Base-by-base conservation (phyloP, 176 grass and related monocot genomes). In the Zea luxurians region DNA sequence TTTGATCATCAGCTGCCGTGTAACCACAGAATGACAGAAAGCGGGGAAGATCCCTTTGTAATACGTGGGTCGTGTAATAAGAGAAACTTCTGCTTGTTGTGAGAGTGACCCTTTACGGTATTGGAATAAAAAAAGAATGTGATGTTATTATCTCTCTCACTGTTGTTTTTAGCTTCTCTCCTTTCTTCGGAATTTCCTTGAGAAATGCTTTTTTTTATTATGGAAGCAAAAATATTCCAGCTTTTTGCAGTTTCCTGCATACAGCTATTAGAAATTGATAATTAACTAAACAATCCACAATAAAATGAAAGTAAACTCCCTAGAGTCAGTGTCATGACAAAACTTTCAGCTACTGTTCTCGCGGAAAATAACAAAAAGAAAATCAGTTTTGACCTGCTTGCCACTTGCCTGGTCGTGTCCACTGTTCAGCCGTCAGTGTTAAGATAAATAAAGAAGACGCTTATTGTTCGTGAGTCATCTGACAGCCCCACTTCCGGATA, bases 61-160 rank as follows among this genome's bases (percentile, higher is more conserved):
- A 48, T 48, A 74, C 16, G 10, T n/a, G 11, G 17, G 66, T 61
- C 5, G 13, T 64, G 71, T 48, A 82, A 82, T 70, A 82, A 86
- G 10, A 62, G 7, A 53, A 54, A 10, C 50, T 17, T 70, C 2
- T 46, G 8, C 45, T 68, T 50, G n/a, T 13, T 37, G 37, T 74
- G 48, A 44, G 8, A 48, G 12, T 61, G 53, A 61, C n/a, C 2
- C n/a, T 79, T 50, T 69, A 69, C 52, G 2, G 68, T 43, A 43
- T 41, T 37, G 20, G 17, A 55, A 18, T 55, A 55, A 84, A 79
- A 58, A 52, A 61, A 34, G 2, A 37, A 35, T 70, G 27, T 9
- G 43, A 52, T 77, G 52, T 61, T 77, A 3, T 17, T 7, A 77
- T 40, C 66, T 61, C 17, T 60, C 12, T 7, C 17, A 27, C 27